Conservation (phyloP, 2,329 filamentous ascomycete genomes). For the Pyricularia pennisetigena region DNA sequence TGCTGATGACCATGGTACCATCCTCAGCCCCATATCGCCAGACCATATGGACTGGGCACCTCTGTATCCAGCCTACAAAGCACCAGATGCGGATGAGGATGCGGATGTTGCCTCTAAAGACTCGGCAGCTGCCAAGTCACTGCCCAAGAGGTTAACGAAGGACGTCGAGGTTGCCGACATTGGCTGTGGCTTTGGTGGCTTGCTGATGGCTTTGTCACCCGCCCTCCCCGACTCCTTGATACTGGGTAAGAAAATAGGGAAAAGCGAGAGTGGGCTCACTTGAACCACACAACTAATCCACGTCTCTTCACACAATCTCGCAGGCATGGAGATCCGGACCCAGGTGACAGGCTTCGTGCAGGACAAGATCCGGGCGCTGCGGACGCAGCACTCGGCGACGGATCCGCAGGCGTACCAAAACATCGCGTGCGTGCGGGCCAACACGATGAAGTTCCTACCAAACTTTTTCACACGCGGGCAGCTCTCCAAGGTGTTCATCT, state of each 20-base stretch:
- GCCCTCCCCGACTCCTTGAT: constrained; percentile 73
- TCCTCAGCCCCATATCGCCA: constrained; percentile 62
- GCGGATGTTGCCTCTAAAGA: neutral
- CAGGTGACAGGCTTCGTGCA: constrained; percentile 88
- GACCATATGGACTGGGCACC: constrained; percentile 84
- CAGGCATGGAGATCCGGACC: constrained; percentile 84
- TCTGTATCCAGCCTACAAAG: constrained; percentile 67
- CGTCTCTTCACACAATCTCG: neutral
- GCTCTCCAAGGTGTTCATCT: constrained; percentile 88
- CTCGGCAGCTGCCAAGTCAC: constrained; percentile 9
- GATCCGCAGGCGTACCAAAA: constrained; percentile 62
- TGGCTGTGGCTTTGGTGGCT: constrained; percentile 89
- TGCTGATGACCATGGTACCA: neutral
- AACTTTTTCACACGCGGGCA: constrained; percentile 85
- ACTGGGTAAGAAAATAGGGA: constrained; percentile 48
- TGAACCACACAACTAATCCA: neutral
- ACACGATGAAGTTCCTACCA: constrained; percentile 99
- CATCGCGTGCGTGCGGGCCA: constrained; percentile 78
- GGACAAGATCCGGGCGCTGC: constrained; percentile 74
- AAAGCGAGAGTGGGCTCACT: neutral
- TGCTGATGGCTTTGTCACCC: constrained; percentile 78
- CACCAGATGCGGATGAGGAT: constrained; percentile 6
- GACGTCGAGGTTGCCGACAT: constrained; percentile 92
- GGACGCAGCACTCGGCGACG: constrained; percentile 43
- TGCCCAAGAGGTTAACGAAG: constrained; percentile 37